Conservation (phyloP, 768 basidiomycete species). For the Royoungia palumana region DNA sequence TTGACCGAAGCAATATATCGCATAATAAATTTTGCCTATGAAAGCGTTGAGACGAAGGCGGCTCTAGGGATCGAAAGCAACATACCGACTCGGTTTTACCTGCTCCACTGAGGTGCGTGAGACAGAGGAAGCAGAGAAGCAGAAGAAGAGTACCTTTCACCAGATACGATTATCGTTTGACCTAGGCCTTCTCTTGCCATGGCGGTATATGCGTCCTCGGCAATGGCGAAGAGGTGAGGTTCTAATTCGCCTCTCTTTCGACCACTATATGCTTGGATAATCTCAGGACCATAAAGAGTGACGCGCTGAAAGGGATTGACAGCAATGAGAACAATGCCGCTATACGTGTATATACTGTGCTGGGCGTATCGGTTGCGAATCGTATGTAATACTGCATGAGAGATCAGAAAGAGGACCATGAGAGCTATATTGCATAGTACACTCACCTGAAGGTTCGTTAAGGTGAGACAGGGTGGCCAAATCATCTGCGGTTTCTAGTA, state of each 20-base stretch:
- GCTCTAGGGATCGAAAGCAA: neutral
- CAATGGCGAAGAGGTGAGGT: slow-evolving; percentile 97
- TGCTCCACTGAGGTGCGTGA: slow-evolving; percentile 67
- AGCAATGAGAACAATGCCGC: slow-evolving; percentile 97
- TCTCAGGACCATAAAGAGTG: slow-evolving; percentile 93
- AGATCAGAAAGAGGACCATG: neutral
- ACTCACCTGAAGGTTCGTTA: slow-evolving; percentile 92
- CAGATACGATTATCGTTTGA: slow-evolving; percentile 98
- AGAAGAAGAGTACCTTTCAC: slow-evolving; percentile 72
- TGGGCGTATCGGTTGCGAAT: slow-evolving; percentile 96
- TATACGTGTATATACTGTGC: slow-evolving; percentile 98
- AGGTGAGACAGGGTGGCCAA: slow-evolving; percentile 96
- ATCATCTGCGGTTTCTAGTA: slow-evolving; percentile 96
- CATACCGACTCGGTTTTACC: slow-evolving; percentile 97
- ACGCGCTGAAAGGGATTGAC: slow-evolving; percentile 99
- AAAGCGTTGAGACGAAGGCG: slow-evolving; percentile 4
- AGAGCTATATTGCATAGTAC: slow-evolving; percentile 16
- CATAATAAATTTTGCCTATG: slow-evolving; percentile 96
- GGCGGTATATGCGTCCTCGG: slow-evolving; percentile 97
- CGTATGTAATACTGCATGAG: slow-evolving; percentile 79
- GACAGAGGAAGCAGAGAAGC: slow-evolving; percentile 3
- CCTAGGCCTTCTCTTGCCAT: slow-evolving; percentile 94
- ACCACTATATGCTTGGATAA: slow-evolving; percentile 95
- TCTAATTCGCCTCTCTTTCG: slow-evolving; percentile 91
- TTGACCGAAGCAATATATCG: slow-evolving; percentile 98